phyloP scores from a whole-genome alignment of 2,329 filamentous ascomycete genomes.

The Ceratocystis variospora region DNA sequence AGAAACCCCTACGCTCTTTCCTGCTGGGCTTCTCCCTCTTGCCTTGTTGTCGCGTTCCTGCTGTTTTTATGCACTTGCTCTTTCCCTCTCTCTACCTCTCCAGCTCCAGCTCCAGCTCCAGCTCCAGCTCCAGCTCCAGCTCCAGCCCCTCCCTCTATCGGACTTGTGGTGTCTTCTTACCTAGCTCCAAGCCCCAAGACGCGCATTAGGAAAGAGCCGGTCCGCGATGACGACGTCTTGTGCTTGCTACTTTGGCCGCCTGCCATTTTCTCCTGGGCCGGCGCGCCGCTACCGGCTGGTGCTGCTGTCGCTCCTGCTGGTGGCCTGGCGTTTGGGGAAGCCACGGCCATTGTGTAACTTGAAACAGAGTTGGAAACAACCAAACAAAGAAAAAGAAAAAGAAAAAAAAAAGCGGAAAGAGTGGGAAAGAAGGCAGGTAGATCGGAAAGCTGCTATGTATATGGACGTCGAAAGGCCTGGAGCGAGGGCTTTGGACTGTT shows the following conservation, averaged over 20 bases:
- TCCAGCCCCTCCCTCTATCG: not conserved
- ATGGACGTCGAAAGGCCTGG: not conserved
- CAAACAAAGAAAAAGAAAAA: no score
- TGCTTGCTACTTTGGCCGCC: not conserved
- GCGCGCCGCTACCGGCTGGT: not conserved
- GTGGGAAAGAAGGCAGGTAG: no score
- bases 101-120: not conserved
- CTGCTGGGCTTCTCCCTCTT: not conserved
- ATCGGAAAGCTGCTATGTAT: not conserved
- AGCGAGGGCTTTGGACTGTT: not conserved
- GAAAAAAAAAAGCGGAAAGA: no score
- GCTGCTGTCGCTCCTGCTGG: no score
- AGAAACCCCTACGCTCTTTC: not conserved
- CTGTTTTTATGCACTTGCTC: not conserved
- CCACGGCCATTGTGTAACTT: not conserved
- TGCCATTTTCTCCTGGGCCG: not conserved
- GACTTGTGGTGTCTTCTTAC: not conserved
- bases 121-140: not conserved
- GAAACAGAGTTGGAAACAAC: not conserved
- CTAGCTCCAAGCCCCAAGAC: constrained; percentile 6
- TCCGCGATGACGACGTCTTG: not conserved
- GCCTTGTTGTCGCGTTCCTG: not conserved
- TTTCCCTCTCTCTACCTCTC: not conserved
- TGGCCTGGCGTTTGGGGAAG: not conserved
- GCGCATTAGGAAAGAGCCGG: constrained; percentile 3